These are phyloP conservation scores for Sclerospora graminicola DNA, from an alignment of 352 stramenopile species.

Conservation along the genomic window DNA sequence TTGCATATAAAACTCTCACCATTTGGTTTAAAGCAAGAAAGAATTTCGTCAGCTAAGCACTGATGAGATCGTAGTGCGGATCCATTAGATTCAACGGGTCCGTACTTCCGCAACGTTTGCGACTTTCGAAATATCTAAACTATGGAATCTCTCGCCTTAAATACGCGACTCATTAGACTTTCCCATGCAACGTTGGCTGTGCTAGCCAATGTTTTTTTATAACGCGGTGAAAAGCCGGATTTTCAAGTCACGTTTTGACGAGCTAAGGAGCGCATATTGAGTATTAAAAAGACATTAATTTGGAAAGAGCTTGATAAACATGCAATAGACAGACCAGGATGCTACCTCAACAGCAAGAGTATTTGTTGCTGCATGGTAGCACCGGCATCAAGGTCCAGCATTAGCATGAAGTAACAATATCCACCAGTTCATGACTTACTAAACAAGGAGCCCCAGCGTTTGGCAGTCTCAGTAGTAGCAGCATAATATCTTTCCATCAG, in stretches of 20 bases:
- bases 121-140: no score
- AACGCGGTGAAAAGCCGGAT: background rate
- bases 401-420: background rate
- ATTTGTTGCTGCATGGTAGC: no score
- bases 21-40: slow-evolving; percentile 58
- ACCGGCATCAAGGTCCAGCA: background rate
- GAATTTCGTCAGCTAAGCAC: slow-evolving; percentile 54
- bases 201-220: background rate
- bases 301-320: no score
- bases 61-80: no score
- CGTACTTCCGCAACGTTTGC: slow-evolving; percentile 18
- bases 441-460: slow-evolving; percentile 37
- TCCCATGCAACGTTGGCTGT: slow-evolving; percentile 58
- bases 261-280: no score
- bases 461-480: slow-evolving; percentile 22
- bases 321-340: no score
- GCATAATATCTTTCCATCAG: no score
- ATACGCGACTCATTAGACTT: slow-evolving; percentile 51
- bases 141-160: no score
- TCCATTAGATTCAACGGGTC: slow-evolving; percentile 78
- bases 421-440: slow-evolving; percentile 49
- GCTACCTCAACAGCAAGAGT: no score
- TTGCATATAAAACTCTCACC: no score
- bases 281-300: no score
- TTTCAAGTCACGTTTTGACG: no score